Evolutionary conservation across 495 filamentous ascomycete genomes (phyloP).

Genomic region (Podospora appendiculata): DNA sequence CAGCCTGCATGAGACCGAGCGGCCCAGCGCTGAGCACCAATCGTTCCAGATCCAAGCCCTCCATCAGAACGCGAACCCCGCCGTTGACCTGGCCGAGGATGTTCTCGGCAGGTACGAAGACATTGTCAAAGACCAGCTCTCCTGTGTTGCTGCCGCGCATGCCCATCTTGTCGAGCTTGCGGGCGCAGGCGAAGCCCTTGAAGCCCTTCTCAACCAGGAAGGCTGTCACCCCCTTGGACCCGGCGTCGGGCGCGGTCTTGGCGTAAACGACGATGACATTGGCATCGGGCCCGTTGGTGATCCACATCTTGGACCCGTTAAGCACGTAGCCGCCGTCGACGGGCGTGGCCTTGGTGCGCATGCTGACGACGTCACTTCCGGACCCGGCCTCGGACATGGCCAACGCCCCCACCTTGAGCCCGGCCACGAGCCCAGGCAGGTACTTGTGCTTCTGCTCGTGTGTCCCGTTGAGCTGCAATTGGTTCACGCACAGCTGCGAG

Average conservation of each 20-base stretch:
- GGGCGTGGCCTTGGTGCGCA: constrained; percentile 75
- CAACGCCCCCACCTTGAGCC: constrained; percentile 76
- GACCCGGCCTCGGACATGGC: constrained; percentile 94
- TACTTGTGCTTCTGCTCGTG: constrained; percentile 68
- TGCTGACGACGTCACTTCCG: constrained; percentile 89
- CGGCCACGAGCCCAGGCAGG: constrained; percentile 75
- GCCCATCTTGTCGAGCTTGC: constrained; percentile 95
- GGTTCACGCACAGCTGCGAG: constrained; percentile 94
- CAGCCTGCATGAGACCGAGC: constrained; percentile 89
- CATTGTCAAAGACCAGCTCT: constrained; percentile 84
- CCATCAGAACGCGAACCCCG: constrained; percentile 90
- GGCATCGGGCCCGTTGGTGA: constrained; percentile 95
- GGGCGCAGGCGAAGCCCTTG: constrained; percentile 74
- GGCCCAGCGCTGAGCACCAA: constrained; percentile 90
- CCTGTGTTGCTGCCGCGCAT: constrained; percentile 98
- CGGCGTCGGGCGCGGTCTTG: constrained; percentile 77
- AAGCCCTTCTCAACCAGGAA: constrained; percentile 71
- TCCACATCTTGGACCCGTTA: constrained; percentile 98
- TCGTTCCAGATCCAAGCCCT: constrained; percentile 88
- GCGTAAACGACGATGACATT: constrained; percentile 88
- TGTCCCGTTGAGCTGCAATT: constrained; percentile 85
- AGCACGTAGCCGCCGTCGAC: constrained; percentile 82
- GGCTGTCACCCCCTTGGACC: constrained; percentile 88
- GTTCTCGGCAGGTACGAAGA: constrained; percentile 81
- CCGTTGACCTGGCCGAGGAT: constrained; percentile 72